Conservation (phyloP, 225 moss, liverwort and hornwort genomes). For the Rhytidiadelphus loreus region DNA sequence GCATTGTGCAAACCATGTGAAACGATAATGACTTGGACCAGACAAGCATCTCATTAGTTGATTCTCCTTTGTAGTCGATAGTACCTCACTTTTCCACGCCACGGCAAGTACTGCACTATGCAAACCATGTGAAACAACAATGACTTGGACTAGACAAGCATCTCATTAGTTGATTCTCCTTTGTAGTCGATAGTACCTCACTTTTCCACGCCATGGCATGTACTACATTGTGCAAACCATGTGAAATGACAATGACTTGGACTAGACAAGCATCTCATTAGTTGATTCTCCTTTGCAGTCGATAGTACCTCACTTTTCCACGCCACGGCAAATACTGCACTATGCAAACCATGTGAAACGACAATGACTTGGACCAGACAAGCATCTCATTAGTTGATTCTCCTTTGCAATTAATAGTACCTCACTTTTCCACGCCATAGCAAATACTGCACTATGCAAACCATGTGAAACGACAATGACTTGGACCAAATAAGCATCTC, state of each 20-base stretch:
- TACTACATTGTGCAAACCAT: no score
- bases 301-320: not conserved
- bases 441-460: not conserved
- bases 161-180: no score
- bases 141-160: not conserved
- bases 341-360: not conserved
- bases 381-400: not conserved
- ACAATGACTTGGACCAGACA: not conserved
- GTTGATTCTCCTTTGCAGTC: not conserved
- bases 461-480: not conserved
- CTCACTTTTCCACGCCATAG: not conserved
- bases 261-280: not conserved
- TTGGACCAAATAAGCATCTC: not conserved
- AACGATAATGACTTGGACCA: not conserved
- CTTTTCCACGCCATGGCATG: no score
- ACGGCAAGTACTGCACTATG: not conserved
- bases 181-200: no score
- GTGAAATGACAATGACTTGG: not conserved
- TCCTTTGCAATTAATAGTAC: not conserved
- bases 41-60: not conserved
- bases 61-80: not conserved
- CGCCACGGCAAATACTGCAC: no score
- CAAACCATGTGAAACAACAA: rapidly evolving
- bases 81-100: not conserved
- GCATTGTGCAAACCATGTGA: not conserved